Evolutionary conservation across 345 rosid genomes (phyloP), one percentile per base, ranked within the genome.

Genomic region (Pistacia integerrima): DNA sequence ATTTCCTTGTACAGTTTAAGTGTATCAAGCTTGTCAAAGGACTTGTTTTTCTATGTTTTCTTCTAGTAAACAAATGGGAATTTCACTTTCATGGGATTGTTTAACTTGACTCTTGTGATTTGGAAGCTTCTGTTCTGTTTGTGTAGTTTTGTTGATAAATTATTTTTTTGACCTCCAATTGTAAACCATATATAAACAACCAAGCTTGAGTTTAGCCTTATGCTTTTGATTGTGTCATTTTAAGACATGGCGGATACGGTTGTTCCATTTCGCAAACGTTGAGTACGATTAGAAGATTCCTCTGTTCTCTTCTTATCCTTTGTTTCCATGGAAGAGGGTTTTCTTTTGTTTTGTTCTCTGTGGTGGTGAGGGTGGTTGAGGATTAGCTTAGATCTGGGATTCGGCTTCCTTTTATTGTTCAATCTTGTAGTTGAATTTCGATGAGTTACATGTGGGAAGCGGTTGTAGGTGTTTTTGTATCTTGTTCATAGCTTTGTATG

Each of bases 81-180:
- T 65, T 36, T 58, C 54, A 11, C 51, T 67, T 65, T 73, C 33
- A 52, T 57, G 35, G 49, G 55, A 41, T 41, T 74, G 67, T 36
- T 69, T 51, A 62, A 25, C 67, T 52, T 18, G 70, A 49, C 64
- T 58, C 38, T 72, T 70, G 12, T 82, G 41, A 73, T 82, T 80
- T 77, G 85, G 84, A 78, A 38, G 69, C 66, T 73, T 72, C 74
- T 81, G 76, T 57, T 76, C 5, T 81, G 81, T 78, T 64, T 74
- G 71, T 77, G 4, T 74, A 28, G 5, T 13, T 77, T 49, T 69
- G 20, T 60, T 67, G 64, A 54, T 55, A 66, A 51, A 46, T 41
- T 67, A 13, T 66, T 68, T 38, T 68, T 44, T 71, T 66, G 28
- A 69, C 70, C 64, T 75, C 48, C 64, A 25, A 44, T 64, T 74